Percentiles rank a stretch among this genome's conserved stretches.
These are phyloP conservation scores for Erysimum cheiranthoides DNA, from an alignment of 345 rosid genomes.

Conservation along the genomic window DNA sequence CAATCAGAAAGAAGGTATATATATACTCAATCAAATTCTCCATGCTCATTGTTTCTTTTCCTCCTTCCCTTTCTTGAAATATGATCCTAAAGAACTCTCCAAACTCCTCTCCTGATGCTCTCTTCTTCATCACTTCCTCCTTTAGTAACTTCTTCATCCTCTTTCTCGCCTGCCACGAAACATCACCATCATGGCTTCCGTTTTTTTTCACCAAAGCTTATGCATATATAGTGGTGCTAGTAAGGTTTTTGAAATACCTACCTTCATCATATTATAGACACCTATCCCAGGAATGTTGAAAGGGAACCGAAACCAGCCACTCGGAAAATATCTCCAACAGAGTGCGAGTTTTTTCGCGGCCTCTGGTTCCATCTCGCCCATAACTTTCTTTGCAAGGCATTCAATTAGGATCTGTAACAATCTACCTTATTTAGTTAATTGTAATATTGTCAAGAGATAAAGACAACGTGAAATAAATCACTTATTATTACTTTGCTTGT, in stretches of 20 bases:
- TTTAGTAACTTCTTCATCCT: constrained; percentile 30
- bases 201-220: background rate
- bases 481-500: constrained; percentile 20
- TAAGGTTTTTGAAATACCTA: background rate
- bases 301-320: constrained; percentile 25
- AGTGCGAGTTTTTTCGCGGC: too few species aligned
- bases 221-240: background rate
- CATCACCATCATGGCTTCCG: background rate
- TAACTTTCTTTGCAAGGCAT: too few species aligned
- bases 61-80: constrained; percentile 14
- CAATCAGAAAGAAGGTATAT: constrained; percentile 18
- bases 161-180: constrained; percentile 10
- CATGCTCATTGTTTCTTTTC: background rate
- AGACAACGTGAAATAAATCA: background rate
- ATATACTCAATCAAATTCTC: constrained; percentile 4
- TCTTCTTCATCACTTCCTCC: constrained; percentile 6
- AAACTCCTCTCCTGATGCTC: background rate
- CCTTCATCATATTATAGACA: constrained; percentile 12
- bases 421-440: too few species aligned
- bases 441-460: background rate
- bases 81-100: constrained; percentile 27
- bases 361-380: too few species aligned
- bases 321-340: constrained; percentile 26
- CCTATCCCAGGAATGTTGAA: constrained; percentile 10
- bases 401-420: too few species aligned